phyloP scores from a whole-genome alignment of 2,329 filamentous ascomycete genomes.

The Xylariaceae sp. region DNA sequence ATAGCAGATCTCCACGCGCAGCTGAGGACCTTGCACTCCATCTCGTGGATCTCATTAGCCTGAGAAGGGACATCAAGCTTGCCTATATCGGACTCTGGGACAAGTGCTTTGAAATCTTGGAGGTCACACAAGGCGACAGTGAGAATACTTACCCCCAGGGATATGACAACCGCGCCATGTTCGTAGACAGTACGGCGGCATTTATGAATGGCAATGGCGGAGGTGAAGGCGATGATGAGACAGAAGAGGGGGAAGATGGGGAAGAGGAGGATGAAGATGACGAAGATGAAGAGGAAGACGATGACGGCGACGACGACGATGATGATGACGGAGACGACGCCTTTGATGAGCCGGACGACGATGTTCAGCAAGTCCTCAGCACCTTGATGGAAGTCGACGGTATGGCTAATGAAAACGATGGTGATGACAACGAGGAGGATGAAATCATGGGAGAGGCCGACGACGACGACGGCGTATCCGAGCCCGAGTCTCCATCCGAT shows the following conservation, averaged over 20 bases:
- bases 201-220: slow-evolving; percentile 35
- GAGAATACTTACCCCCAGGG: slow-evolving; percentile 22
- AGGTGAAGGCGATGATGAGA: slow-evolving; percentile 34
- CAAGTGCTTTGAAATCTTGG: slow-evolving; percentile 79
- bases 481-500: slow-evolving; percentile 46
- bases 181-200: slow-evolving; percentile 28
- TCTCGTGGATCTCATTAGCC: slow-evolving; percentile 70
- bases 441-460: slow-evolving; percentile 35
- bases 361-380: too few species aligned
- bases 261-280: not conserved
- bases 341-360: not conserved
- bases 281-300: not conserved
- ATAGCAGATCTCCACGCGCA: slow-evolving; percentile 26
- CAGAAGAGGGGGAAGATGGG: slow-evolving; percentile 37
- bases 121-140: slow-evolving; percentile 41
- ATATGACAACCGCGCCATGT: slow-evolving; percentile 17
- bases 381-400: too few species aligned
- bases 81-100: slow-evolving; percentile 71
- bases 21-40: slow-evolving; percentile 68
- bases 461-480: slow-evolving; percentile 44
- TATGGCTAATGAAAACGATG: not conserved
- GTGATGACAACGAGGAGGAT: slow-evolving; percentile 38
- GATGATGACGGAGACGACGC: slow-evolving; percentile 9
- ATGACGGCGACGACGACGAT: slow-evolving; percentile 30
- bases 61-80: slow-evolving; percentile 69